These are phyloP conservation scores for Ambrosiella xylebori DNA, from an alignment of 2,329 filamentous ascomycete genomes.

Conservation along the genomic window DNA sequence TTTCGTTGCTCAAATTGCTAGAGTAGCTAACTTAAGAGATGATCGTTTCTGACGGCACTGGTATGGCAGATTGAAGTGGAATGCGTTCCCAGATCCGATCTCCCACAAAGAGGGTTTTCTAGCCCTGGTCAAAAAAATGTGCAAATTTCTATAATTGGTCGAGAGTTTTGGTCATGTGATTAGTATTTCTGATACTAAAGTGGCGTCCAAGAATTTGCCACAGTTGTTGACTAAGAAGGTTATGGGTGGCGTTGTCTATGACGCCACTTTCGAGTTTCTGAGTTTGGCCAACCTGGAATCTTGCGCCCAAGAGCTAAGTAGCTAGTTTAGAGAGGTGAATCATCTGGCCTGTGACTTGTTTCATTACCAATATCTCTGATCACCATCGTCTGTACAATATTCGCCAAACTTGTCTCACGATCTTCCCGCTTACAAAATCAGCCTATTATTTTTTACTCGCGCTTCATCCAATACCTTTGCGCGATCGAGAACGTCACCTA, in stretches of 20 bases:
- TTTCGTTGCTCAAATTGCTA: conserved; percentile 13
- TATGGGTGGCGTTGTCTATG: neutral
- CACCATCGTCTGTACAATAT: neutral
- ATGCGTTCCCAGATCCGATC: conserved; percentile 8
- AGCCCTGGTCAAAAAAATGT: conserved; percentile 13
- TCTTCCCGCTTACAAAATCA: neutral
- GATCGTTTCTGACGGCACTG: conserved; percentile 10
- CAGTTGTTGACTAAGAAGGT: neutral
- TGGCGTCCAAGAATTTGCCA: conserved; percentile 4
- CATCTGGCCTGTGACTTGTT: conserved; percentile 8
- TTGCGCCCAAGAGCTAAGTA: conserved; percentile 1
- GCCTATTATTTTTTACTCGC: neutral
- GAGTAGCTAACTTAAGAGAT: conserved; percentile 13
- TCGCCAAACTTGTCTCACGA: too few relatives aligned
- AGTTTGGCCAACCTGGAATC: conserved; percentile 5
- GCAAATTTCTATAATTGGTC: conserved; percentile 13
- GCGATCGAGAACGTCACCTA: neutral
- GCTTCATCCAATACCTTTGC: neutral
- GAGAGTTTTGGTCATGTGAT: conserved; percentile 6
- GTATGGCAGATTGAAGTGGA: conserved; percentile 12
- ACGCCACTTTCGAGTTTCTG: conserved; percentile 4
- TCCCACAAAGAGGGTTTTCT: conserved; percentile 10
- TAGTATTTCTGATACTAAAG: neutral
- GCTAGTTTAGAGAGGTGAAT: conserved; percentile 4
- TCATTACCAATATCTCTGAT: conserved; percentile 2